These are phyloP conservation scores for Saksenaea oblongispora DNA, from an alignment of 371 early-diverging fungal genomes.

Conservation along the genomic window DNA sequence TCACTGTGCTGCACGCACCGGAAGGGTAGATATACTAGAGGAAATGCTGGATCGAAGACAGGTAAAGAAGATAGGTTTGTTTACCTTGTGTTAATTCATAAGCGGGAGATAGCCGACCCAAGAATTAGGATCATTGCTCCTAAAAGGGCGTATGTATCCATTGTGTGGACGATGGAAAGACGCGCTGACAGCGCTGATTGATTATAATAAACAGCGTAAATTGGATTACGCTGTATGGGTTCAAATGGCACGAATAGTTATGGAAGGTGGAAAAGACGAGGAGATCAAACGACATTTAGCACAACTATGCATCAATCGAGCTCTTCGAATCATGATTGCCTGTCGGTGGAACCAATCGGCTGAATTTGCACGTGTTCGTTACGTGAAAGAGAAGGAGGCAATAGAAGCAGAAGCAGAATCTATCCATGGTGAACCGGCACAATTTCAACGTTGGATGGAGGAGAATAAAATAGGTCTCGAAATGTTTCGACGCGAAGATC, in stretches of 20 bases:
- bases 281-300: constrained; percentile 39
- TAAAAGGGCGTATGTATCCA: constrained; percentile 35
- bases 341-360: constrained; percentile 33
- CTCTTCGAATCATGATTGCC: constrained; percentile 35
- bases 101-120: constrained; percentile 7
- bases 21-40: constrained; percentile 26
- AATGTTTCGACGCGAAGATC: constrained; percentile 31
- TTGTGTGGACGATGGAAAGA: constrained; percentile 33
- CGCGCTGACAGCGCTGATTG: constrained; percentile 30
- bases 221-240: constrained; percentile 43
- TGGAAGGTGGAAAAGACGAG: background rate
- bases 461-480: constrained; percentile 17
- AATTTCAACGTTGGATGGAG: constrained; percentile 36
- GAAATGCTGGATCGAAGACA: constrained; percentile 32
- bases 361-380: constrained; percentile 32
- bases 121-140: constrained; percentile 34
- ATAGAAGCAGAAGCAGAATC: constrained; percentile 10
- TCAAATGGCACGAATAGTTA: constrained; percentile 10
- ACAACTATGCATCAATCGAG: constrained; percentile 31
- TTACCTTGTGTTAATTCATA: no score
- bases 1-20: constrained; percentile 37
- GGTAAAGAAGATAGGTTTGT: constrained; percentile 12
- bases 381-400: constrained; percentile 24
- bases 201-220: constrained; percentile 34
- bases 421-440: constrained; percentile 26